A percentile compares a stretch with the other conserved stretches of the same genome.
These are phyloP conservation scores for Cenococcum geophilum DNA, from an alignment of 495 filamentous ascomycete genomes.

Conservation along the genomic window DNA sequence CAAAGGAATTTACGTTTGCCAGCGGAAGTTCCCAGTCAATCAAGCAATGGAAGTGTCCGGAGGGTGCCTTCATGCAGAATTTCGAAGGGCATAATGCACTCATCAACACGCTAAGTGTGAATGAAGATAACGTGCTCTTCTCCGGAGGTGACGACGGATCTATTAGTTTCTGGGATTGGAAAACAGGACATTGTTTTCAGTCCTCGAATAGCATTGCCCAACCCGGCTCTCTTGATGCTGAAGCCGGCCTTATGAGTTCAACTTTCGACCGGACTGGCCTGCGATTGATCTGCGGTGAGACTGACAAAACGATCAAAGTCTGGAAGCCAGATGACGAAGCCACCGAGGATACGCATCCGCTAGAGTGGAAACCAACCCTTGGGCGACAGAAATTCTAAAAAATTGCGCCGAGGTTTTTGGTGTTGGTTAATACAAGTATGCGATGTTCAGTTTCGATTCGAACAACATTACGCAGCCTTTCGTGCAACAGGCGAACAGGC, in stretches of 20 bases:
- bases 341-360: constrained; percentile 82
- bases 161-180: constrained; percentile 99
- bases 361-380: constrained; percentile 87
- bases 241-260: constrained; percentile 87
- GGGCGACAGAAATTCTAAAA: constrained; percentile 59
- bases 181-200: constrained; percentile 89
- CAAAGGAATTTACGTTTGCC: constrained; percentile 94
- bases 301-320: constrained; percentile 97
- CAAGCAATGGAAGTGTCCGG: constrained; percentile 99
- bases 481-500: no score
- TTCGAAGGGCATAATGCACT: constrained; percentile 95
- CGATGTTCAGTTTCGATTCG: no score
- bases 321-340: constrained; percentile 90
- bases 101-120: constrained; percentile 89
- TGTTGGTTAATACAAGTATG: no score
- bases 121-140: constrained; percentile 92
- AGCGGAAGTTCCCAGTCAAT: constrained; percentile 85
- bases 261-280: constrained; percentile 86
- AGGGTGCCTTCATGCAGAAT: constrained; percentile 98
- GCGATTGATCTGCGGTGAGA: constrained; percentile 86
- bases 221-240: constrained; percentile 88
- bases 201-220: constrained; percentile 82
- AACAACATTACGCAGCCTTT: no score
- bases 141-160: constrained; percentile 94
- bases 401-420: background rate